Conservation (phyloP, 2,329 filamentous ascomycete genomes). For the Cephalotrichum gorgonifer region DNA sequence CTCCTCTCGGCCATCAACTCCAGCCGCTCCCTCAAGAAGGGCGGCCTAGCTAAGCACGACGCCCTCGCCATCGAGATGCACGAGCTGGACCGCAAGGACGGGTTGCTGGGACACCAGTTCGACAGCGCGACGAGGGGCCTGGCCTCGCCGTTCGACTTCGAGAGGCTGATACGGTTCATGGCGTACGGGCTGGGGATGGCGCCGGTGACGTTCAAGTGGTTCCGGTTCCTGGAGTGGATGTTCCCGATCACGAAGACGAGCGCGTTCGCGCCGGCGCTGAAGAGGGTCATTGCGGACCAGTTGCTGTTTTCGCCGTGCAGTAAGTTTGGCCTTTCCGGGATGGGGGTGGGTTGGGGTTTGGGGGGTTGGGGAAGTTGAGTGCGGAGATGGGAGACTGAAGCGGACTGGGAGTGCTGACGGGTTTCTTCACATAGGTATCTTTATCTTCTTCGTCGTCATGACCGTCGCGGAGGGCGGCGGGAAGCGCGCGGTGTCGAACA, state of each 20-base stretch:
- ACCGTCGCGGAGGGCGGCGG: slow-evolving; percentile 90
- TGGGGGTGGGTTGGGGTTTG: not conserved
- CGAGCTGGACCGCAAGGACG: slow-evolving; percentile 72
- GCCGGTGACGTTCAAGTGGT: slow-evolving; percentile 92
- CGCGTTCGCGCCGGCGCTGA: slow-evolving; percentile 68
- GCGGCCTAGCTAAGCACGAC: slow-evolving; percentile 52
- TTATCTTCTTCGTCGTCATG: slow-evolving; percentile 90
- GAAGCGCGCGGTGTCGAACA: slow-evolving; percentile 64
- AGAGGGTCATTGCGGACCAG: slow-evolving; percentile 88
- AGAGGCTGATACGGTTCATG: slow-evolving; percentile 91
- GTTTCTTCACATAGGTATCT: slow-evolving; percentile 39
- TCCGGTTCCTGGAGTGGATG: slow-evolving; percentile 66
- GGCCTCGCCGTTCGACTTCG: slow-evolving; percentile 88
- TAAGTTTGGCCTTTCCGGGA: not conserved
- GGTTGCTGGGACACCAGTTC: slow-evolving; percentile 2
- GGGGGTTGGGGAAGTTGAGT: not conserved
- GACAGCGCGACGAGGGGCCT: slow-evolving; percentile 33
- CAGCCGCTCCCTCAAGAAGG: slow-evolving; percentile 52
- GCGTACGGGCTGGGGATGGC: slow-evolving; percentile 95
- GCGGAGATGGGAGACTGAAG: not conserved
- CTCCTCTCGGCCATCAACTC: slow-evolving; percentile 75
- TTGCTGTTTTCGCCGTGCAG: slow-evolving; percentile 81
- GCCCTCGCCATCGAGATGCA: slow-evolving; percentile 78
- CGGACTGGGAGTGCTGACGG: not conserved
- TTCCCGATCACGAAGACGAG: slow-evolving; percentile 78